These are phyloP conservation scores for Pachysandra terminalis DNA, from an alignment of 164 flowering plant genomes.

Conservation along the genomic window DNA sequence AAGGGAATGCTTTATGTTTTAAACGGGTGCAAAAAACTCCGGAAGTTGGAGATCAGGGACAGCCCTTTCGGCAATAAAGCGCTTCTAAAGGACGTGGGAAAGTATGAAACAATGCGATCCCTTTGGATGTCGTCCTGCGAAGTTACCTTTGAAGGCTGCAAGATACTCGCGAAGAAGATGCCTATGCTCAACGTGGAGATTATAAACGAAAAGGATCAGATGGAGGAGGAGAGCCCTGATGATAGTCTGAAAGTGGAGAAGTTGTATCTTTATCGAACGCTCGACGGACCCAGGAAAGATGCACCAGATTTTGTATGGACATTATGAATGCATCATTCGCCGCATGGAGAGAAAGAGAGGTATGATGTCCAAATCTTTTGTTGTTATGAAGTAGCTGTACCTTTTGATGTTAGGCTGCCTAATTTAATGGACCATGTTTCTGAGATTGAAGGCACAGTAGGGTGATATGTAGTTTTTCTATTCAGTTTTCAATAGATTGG, in stretches of 20 bases:
- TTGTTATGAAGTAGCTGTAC: no score
- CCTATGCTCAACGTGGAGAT: slow-evolving; percentile 86
- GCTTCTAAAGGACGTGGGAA: slow-evolving; percentile 67
- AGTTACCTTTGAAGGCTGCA: slow-evolving; percentile 80
- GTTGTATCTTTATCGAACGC: slow-evolving; percentile 74
- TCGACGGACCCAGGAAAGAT: slow-evolving; percentile 68
- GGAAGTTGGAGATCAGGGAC: slow-evolving; percentile 85
- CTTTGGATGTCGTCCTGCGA: slow-evolving; percentile 99
- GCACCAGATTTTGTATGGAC: slow-evolving; percentile 75
- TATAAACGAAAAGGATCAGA: slow-evolving; percentile 49
- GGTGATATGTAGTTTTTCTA: no score
- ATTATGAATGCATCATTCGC: slow-evolving; percentile 33
- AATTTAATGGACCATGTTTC: no score
- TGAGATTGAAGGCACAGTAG: no score
- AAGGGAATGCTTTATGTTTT: slow-evolving; percentile 80
- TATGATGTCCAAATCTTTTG: no score
- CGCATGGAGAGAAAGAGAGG: no score
- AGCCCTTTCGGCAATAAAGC: slow-evolving; percentile 82
- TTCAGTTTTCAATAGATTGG: no score
- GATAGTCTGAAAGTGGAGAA: slow-evolving; percentile 65
- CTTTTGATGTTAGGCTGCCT: no score
- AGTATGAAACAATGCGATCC: slow-evolving; percentile 99
- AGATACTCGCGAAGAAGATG: slow-evolving; percentile 62
- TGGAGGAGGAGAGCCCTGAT: slow-evolving; percentile 30
- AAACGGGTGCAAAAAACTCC: slow-evolving; percentile 80